These are phyloP conservation scores for Diutina siamensis DNA, from an alignment of 1,139 yeast genomes.

Conservation along the genomic window DNA sequence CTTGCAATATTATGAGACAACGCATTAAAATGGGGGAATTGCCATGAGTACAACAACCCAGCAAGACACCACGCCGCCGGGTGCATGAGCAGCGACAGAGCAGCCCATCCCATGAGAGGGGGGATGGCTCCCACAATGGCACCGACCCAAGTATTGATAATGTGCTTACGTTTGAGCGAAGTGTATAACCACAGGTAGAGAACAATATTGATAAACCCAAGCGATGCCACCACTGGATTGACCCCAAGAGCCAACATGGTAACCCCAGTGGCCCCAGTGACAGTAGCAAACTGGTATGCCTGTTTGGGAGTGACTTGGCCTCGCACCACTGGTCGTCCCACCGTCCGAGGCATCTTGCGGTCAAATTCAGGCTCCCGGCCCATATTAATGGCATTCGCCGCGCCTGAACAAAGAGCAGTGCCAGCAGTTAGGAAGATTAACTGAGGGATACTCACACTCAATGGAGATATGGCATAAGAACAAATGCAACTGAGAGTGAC, in stretches of 20 bases:
- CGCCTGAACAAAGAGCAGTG: conserved; percentile 78
- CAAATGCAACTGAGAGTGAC: conserved; percentile 90
- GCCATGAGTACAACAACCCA: conserved; percentile 90
- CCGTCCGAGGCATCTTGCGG: conserved; percentile 78
- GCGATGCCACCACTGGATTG: conserved; percentile 67
- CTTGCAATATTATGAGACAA: conserved; percentile 78
- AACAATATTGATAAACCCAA: conserved; percentile 69
- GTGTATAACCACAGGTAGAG: conserved; percentile 88
- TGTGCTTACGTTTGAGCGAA: conserved; percentile 73
- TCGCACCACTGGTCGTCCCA: conserved; percentile 81
- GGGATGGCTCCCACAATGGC: conserved; percentile 98
- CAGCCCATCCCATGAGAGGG: conserved; percentile 99
- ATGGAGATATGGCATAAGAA: conserved; percentile 86
- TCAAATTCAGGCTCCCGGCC: conserved; percentile 92
- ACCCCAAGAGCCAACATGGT: conserved; percentile 66
- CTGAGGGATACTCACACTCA: conserved; percentile 58
- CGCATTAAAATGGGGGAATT: conserved; percentile 94
- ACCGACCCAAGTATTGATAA: conserved; percentile 95
- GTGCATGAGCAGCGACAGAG: conserved; percentile 66
- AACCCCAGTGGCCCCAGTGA: conserved; percentile 63
- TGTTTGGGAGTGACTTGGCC: conserved; percentile 66
- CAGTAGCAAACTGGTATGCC: conserved; percentile 71
- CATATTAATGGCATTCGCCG: conserved; percentile 96
- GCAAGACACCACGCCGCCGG: conserved; percentile 97
- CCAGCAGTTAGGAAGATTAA: conserved; percentile 69